Percentiles rank a stretch among this genome's conserved stretches.
Conservation (phyloP, 2,329 filamentous ascomycete species). For the Trichoderma arundinaceum region DNA sequence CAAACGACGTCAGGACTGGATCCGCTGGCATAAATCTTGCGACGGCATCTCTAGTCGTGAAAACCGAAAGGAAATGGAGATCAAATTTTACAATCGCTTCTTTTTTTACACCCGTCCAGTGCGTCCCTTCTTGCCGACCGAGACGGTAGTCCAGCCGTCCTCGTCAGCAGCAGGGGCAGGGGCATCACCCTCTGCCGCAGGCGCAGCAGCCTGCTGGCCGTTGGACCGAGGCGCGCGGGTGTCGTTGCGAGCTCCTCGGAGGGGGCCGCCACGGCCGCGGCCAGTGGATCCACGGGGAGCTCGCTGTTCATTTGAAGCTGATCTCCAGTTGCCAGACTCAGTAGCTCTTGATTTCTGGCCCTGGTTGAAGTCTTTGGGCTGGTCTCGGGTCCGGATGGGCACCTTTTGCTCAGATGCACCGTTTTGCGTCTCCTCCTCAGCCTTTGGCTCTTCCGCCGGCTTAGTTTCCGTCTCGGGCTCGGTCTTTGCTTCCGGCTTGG, state of each 20-base stretch:
- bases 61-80: slow-evolving; percentile 44
- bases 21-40: slow-evolving; percentile 40
- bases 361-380: slow-evolving; percentile 53
- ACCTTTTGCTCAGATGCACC: slow-evolving; percentile 56
- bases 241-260: slow-evolving; percentile 52
- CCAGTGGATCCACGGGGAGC: slow-evolving; percentile 54
- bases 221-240: slow-evolving; percentile 57
- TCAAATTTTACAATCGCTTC: slow-evolving; percentile 45
- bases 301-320: slow-evolving; percentile 55
- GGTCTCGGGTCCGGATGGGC: slow-evolving; percentile 49
- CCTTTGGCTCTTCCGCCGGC: slow-evolving; percentile 42
- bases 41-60: slow-evolving; percentile 45
- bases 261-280: slow-evolving; percentile 50
- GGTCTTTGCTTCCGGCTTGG: slow-evolving; percentile 43
- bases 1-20: slow-evolving; percentile 33
- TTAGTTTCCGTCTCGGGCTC: slow-evolving; percentile 42
- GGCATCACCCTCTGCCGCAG: slow-evolving; percentile 44
- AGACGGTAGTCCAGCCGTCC: slow-evolving; percentile 68
- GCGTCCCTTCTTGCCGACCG: slow-evolving; percentile 46
- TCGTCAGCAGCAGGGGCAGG: slow-evolving; percentile 58
- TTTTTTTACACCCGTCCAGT: slow-evolving; percentile 43
- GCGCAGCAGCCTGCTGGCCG: slow-evolving; percentile 47
- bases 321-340: slow-evolving; percentile 67
- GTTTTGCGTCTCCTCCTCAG: slow-evolving; percentile 41
- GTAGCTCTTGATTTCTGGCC: slow-evolving; percentile 60